These are phyloP conservation scores for Apostasia ramifera DNA, from an alignment of 106 monocot genomes.

Conservation along the genomic window DNA sequence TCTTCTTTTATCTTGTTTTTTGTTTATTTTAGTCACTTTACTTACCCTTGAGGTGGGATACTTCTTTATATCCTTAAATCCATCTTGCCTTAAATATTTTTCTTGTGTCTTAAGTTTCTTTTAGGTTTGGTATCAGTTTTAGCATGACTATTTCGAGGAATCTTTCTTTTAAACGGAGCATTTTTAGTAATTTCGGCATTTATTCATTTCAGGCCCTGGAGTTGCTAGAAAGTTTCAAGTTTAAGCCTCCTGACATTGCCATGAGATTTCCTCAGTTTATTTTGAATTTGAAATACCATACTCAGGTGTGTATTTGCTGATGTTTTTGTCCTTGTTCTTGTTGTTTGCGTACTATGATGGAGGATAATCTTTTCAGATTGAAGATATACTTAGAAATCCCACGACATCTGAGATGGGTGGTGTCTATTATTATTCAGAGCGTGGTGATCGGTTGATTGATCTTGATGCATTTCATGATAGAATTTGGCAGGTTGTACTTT, in stretches of 20 bases:
- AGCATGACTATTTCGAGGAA: neutral
- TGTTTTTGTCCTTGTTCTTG: neutral
- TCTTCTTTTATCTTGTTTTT: too few species aligned
- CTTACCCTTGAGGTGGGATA: too few species aligned
- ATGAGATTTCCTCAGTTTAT: constrained; percentile 49
- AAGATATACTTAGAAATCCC: constrained; percentile 70
- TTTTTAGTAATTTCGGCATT: neutral
- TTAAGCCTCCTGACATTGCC: constrained; percentile 52
- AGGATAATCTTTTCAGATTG: constrained; percentile 40
- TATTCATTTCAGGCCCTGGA: constrained; percentile 53
- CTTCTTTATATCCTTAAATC: too few species aligned
- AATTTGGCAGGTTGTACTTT: constrained; percentile 55
- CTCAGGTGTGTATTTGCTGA: constrained; percentile 25
- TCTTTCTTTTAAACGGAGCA: neutral
- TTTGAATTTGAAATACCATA: constrained; percentile 42
- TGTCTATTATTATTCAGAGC: constrained; percentile 85
- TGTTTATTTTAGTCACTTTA: too few species aligned
- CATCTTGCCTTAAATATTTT: too few species aligned
- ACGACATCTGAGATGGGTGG: constrained; percentile 65
- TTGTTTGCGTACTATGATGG: constrained; percentile 4
- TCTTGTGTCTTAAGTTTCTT: neutral
- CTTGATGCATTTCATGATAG: constrained; percentile 76
- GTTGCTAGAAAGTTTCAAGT: constrained; percentile 74
- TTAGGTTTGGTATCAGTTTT: neutral
- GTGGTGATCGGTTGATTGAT: constrained; percentile 89